phyloP scores from a whole-genome alignment of 2,329 filamentous ascomycete species.

The Aspergillus neotritici region DNA sequence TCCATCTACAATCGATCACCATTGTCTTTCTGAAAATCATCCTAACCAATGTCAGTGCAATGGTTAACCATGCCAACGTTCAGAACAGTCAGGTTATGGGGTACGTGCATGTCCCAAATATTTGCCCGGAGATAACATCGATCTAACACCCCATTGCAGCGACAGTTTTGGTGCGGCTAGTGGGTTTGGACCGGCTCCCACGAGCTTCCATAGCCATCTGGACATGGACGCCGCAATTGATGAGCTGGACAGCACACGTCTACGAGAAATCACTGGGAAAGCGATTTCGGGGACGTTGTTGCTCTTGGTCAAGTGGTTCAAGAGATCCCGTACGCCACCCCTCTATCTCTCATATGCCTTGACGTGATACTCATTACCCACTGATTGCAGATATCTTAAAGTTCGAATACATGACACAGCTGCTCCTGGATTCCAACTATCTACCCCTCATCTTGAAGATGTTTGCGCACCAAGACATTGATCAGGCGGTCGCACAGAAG shows the following conservation, averaged over 20 bases:
- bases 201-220: constrained; percentile 18
- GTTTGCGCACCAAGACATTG: constrained; percentile 89
- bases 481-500: constrained; percentile 79
- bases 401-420: constrained; percentile 90
- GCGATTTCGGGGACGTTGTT: constrained; percentile 85
- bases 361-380: background rate
- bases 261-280: constrained; percentile 82
- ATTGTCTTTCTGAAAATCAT: constrained; percentile 90
- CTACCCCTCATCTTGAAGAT: constrained; percentile 87
- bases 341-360: no score
- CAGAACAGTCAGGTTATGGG: constrained; percentile 43
- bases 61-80: constrained; percentile 57
- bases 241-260: constrained; percentile 74
- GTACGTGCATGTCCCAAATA: constrained; percentile 37
- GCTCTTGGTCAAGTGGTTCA: constrained; percentile 92
- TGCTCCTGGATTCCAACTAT: constrained; percentile 92
- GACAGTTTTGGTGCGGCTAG: constrained; percentile 24
- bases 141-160: constrained; percentile 8
- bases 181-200: constrained; percentile 17
- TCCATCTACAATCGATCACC: constrained; percentile 84
- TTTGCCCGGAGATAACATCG: background rate
- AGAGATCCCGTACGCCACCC: constrained; percentile 66
- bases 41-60: constrained; percentile 78
- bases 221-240: constrained; percentile 49
- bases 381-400: constrained; percentile 69